Evolutionary conservation across 164 flowering plant genomes (phyloP).

Genomic region (Cinnamomum chago): DNA sequence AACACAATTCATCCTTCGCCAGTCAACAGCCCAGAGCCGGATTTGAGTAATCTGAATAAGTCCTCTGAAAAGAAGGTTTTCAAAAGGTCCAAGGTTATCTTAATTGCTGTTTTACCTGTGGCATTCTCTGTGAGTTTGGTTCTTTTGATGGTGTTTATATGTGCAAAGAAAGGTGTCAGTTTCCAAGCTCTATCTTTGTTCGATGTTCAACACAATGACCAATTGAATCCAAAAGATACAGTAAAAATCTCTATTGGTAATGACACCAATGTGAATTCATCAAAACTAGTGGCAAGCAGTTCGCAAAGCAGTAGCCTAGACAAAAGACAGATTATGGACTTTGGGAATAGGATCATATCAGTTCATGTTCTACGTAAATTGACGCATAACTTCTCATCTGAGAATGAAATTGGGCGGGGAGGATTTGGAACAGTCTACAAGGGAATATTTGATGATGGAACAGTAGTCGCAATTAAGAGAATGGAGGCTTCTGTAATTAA

Average conservation of each 20-base stretch:
- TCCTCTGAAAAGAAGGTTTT: not conserved
- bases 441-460: constrained; percentile 48
- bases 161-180: not conserved
- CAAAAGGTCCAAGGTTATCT: not conserved
- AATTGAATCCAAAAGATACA: not conserved
- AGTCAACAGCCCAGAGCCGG: not conserved
- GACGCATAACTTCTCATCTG: constrained; percentile 38
- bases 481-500: constrained; percentile 37
- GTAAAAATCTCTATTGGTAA: constrained; percentile 6
- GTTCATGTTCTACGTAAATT: constrained; percentile 43
- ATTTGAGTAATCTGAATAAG: not conserved
- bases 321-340: constrained; percentile 25
- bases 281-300: constrained; percentile 7
- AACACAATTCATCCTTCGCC: not conserved
- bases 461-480: constrained; percentile 48
- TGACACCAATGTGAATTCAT: constrained; percentile 9
- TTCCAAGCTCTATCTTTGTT: constrained; percentile 4
- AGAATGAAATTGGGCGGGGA: constrained; percentile 42
- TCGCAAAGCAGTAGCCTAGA: constrained; percentile 16
- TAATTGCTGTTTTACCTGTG: not conserved
- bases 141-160: not conserved
- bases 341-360: constrained; percentile 36
- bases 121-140: not conserved
- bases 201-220: not conserved
- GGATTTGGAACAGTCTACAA: constrained; percentile 57